Evolutionary conservation across 306 rosid species (phyloP).

Genomic region (Trifolium subterraneum): DNA sequence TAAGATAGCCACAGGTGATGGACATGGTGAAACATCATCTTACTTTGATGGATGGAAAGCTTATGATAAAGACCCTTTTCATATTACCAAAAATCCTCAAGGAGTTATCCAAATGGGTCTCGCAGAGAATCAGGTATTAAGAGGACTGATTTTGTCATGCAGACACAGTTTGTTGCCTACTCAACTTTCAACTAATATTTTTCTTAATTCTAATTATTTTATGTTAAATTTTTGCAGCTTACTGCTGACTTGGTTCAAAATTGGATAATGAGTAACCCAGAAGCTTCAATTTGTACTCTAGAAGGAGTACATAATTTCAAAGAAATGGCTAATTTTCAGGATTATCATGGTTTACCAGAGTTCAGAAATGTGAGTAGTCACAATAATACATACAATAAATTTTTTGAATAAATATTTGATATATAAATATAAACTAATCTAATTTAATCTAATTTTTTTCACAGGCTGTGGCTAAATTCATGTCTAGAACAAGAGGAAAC

Average conservation of each 20-base stretch:
- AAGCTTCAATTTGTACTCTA: conserved; percentile 82
- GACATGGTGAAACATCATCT: conserved; percentile 76
- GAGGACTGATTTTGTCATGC: too few species aligned
- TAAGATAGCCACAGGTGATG: conserved; percentile 72
- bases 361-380: conserved; percentile 68
- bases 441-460: conserved; percentile 18
- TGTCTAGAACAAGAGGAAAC: conserved; percentile 77
- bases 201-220: not conserved
- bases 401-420: not conserved
- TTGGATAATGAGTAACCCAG: conserved; percentile 69
- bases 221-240: conserved; percentile 55
- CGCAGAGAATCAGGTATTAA: conserved; percentile 82
- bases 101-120: conserved; percentile 98
- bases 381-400: not conserved
- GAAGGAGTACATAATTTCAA: conserved; percentile 67
- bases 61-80: conserved; percentile 69
- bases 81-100: conserved; percentile 54
- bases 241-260: conserved; percentile 65
- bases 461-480: conserved; percentile 93
- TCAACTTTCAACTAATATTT: too few species aligned
- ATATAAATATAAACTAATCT: conserved; percentile 1
- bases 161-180: too few species aligned
- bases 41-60: conserved; percentile 96
- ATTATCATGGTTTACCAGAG: conserved; percentile 83
- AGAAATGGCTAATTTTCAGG: conserved; percentile 75